Evolutionary conservation across 1,284 basidiomycete genomes (phyloP).

Genomic region (Stygiomarasmius scandens): DNA sequence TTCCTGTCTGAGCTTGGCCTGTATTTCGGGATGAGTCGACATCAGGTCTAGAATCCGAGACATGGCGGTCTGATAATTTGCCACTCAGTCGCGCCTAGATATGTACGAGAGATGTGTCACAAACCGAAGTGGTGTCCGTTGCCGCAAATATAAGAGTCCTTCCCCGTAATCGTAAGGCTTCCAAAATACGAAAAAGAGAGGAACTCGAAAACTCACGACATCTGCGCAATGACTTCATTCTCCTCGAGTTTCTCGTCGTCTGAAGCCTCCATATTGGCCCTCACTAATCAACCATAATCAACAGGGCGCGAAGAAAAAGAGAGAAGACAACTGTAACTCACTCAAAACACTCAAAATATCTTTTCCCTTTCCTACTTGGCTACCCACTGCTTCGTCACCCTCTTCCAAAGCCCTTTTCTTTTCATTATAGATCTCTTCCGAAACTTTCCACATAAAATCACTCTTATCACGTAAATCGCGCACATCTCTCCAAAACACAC

Average conservation of each 20-base stretch:
- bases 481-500: slow-evolving; percentile 35
- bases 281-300: neutral
- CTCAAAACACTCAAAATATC: slow-evolving; percentile 51
- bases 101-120: neutral
- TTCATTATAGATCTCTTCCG: slow-evolving; percentile 12
- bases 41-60: slow-evolving; percentile 40
- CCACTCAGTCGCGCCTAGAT: no score
- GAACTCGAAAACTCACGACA: neutral
- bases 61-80: slow-evolving; percentile 28
- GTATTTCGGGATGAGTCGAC: slow-evolving; percentile 32
- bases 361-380: slow-evolving; percentile 39
- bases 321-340: slow-evolving; percentile 21
- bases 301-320: neutral
- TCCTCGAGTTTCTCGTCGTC: slow-evolving; percentile 7
- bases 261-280: slow-evolving; percentile 4
- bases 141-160: neutral
- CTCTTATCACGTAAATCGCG: slow-evolving; percentile 23
- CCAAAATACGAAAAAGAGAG: neutral
- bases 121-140: neutral
- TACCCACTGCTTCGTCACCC: slow-evolving; percentile 34
- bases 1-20: slow-evolving; percentile 38
- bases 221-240: slow-evolving; percentile 1
- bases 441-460: slow-evolving; percentile 5
- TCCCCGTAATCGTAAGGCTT: neutral
- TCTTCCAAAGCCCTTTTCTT: slow-evolving; percentile 40